These are phyloP conservation scores for Malus sylvestris DNA, from an alignment of 306 rosid species.

Conservation along the genomic window DNA sequence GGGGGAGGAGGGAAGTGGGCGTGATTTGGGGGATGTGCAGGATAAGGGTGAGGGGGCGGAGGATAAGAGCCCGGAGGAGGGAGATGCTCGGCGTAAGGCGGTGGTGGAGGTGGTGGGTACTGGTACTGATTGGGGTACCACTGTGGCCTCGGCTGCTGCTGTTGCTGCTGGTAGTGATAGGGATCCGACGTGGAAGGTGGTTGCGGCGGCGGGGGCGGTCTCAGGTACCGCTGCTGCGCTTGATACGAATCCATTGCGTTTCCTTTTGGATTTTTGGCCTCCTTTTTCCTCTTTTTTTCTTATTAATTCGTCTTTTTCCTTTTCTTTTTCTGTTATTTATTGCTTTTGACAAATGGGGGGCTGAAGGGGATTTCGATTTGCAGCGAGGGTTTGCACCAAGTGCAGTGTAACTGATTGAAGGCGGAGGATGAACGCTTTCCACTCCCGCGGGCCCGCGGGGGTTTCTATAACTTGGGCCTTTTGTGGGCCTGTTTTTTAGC, in stretches of 20 bases:
- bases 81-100: slow-evolving; percentile 30
- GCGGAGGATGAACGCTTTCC: neutral
- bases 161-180: slow-evolving; percentile 49
- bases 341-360: neutral
- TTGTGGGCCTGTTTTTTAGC: neutral
- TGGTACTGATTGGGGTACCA: slow-evolving; percentile 77
- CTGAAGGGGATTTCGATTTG: neutral
- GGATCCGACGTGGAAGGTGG: slow-evolving; percentile 54
- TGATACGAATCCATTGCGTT: slow-evolving; percentile 62
- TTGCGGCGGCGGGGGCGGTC: slow-evolving; percentile 42
- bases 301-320: neutral
- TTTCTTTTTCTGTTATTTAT: no score
- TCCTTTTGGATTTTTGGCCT: neutral
- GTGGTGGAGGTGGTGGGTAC: slow-evolving; percentile 64
- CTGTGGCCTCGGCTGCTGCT: slow-evolving; percentile 37
- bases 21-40: slow-evolving; percentile 36
- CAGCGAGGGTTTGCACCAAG: neutral
- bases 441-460: neutral
- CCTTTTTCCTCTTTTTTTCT: neutral
- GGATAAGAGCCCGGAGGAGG: slow-evolving; percentile 49
- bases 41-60: slow-evolving; percentile 38
- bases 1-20: slow-evolving; percentile 44
- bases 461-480: neutral
- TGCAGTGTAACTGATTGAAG: neutral
- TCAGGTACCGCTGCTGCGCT: slow-evolving; percentile 51